A percentile compares a stretch with the other conserved stretches of the same genome.
Evolutionary conservation across 116 monocot genomes (phyloP).

Genomic region (Thalassia testudinum): DNA sequence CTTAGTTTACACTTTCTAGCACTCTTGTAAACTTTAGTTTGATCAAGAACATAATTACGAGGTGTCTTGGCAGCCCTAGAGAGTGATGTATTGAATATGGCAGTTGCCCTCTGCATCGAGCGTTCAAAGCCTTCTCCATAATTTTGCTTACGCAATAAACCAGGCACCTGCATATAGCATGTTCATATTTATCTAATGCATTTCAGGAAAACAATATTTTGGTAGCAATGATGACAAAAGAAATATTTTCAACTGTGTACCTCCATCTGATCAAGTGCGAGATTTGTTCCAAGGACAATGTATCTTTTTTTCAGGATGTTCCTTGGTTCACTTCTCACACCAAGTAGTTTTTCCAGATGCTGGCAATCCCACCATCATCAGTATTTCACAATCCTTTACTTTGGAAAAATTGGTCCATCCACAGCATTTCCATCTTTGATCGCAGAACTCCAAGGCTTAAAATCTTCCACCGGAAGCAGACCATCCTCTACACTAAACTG

Average conservation of each 20-base stretch:
- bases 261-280: conserved; percentile 68
- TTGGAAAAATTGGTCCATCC: conserved; percentile 31
- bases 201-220: not conserved
- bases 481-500: conserved; percentile 47
- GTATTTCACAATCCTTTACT: conserved; percentile 30
- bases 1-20: conserved; percentile 61
- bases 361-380: conserved; percentile 76
- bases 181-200: not conserved
- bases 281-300: conserved; percentile 60
- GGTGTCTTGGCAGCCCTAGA: conserved; percentile 45
- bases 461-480: conserved; percentile 31
- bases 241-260: conserved; percentile 7
- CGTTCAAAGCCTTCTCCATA: conserved; percentile 71
- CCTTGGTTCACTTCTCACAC: conserved; percentile 58
- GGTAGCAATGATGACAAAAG: not conserved
- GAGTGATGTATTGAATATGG: conserved; percentile 54
- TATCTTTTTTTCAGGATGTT: conserved; percentile 58
- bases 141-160: conserved; percentile 42
- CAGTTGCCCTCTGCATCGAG: conserved; percentile 49
- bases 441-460: conserved; percentile 53
- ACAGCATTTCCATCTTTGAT: conserved; percentile 36
- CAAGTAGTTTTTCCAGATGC: conserved; percentile 68
- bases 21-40: conserved; percentile 71
- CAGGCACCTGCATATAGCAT: conserved; percentile 35
- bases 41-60: conserved; percentile 65